Percentiles rank a stretch among this genome's conserved stretches.
Evolutionary conservation across 2,329 filamentous ascomycete genomes (phyloP).

Genomic region (Colletotrichum sp.): DNA sequence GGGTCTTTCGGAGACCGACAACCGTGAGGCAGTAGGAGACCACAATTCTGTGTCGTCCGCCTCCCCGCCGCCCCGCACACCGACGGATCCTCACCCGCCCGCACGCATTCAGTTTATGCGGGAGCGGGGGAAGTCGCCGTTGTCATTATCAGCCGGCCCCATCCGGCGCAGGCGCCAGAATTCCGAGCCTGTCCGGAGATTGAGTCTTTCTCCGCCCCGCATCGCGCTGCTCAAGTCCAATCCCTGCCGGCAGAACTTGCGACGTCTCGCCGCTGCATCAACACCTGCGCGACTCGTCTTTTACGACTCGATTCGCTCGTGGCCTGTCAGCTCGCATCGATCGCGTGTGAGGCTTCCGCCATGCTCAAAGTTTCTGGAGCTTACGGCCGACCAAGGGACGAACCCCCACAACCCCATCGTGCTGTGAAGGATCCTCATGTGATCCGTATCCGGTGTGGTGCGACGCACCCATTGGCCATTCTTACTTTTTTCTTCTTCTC

Average conservation of each 20-base stretch:
- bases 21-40: not conserved
- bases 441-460: not conserved
- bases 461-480: not conserved
- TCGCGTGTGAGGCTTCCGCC: constrained; percentile 10
- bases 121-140: not conserved
- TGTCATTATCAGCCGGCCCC: not conserved
- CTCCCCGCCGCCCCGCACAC: constrained; percentile 1
- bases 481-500: not conserved
- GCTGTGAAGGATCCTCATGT: not conserved
- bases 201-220: constrained; percentile 8
- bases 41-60: not conserved
- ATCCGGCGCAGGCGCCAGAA: constrained; percentile 6
- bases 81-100: not conserved
- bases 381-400: not conserved
- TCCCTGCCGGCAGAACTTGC: constrained; percentile 10
- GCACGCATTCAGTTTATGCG: constrained; percentile 6
- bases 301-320: constrained; percentile 17
- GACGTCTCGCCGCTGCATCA: constrained; percentile 2
- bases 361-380: constrained; percentile 13
- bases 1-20: not conserved
- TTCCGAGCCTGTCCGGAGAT: constrained; percentile 4
- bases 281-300: constrained; percentile 1
- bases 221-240: constrained; percentile 17
- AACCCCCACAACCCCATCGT: not conserved
- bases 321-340: constrained; percentile 7